A percentile compares a stretch with the other conserved stretches of the same genome.
phyloP scores from a whole-genome alignment of 306 rosid species.

The Vicia sativa region DNA sequence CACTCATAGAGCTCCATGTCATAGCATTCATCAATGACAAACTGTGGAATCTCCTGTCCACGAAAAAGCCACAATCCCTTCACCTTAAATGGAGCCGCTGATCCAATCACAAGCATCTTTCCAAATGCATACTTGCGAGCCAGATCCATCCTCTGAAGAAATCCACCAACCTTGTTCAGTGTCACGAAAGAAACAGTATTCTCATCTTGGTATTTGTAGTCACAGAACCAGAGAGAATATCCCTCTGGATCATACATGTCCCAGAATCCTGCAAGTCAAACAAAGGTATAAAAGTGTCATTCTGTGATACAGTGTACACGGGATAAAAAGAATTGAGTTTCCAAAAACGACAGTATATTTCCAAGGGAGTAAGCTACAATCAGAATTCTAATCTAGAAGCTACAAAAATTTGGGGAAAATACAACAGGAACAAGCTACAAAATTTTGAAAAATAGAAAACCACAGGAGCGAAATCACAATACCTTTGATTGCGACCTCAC shows the following conservation, averaged over 20 bases:
- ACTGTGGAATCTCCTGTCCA: slow-evolving; percentile 75
- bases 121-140: slow-evolving; percentile 91
- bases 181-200: slow-evolving; percentile 85
- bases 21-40: slow-evolving; percentile 79
- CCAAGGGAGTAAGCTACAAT: not conserved
- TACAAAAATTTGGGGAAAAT: not conserved
- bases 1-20: slow-evolving; percentile 92
- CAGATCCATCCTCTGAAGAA: slow-evolving; percentile 87
- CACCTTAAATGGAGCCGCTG: slow-evolving; percentile 79
- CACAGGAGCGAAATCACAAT: slow-evolving; percentile 6
- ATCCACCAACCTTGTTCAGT: slow-evolving; percentile 80
- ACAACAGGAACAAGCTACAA: not conserved
- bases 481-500: slow-evolving; percentile 96
- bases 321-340: not conserved
- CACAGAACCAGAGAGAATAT: slow-evolving; percentile 91
- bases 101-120: slow-evolving; percentile 85
- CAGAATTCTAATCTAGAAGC: not conserved
- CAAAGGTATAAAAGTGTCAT: not conserved
- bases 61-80: slow-evolving; percentile 96
- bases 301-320: not conserved
- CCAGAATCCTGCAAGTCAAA: slow-evolving; percentile 73
- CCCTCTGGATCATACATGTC: slow-evolving; percentile 97
- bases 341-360: not conserved
- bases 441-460: not conserved
- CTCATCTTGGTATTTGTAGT: slow-evolving; percentile 88